phyloP scores from a whole-genome alignment of 768 basidiomycete species.

The Suillus subaureus region DNA sequence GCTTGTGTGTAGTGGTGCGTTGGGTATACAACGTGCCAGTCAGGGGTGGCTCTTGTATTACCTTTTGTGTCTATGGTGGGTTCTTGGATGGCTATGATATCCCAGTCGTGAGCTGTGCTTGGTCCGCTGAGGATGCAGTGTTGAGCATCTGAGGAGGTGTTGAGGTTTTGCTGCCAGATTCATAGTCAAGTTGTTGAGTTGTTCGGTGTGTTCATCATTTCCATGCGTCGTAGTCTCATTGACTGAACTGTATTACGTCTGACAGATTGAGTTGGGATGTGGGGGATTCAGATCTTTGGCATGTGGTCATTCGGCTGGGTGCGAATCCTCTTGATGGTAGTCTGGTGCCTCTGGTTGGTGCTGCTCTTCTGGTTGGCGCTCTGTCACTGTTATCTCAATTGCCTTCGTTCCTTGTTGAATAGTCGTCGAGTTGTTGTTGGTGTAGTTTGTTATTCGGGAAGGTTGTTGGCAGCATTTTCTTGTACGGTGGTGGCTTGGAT shows the following conservation, averaged over 20 bases:
- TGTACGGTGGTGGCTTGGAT: not conserved
- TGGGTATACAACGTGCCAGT: slow-evolving; percentile 1
- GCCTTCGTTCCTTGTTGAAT: too few relatives aligned
- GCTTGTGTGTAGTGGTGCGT: not conserved
- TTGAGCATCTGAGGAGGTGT: slow-evolving; percentile 26
- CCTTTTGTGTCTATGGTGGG: not conserved
- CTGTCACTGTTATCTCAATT: too few relatives aligned
- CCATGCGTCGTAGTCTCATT: too few relatives aligned
- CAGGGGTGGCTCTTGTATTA: not conserved
- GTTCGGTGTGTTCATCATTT: not conserved
- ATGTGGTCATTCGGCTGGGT: too few relatives aligned
- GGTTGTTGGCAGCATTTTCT: not conserved
- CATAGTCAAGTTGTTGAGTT: slow-evolving; percentile 9
- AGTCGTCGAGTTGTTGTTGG: not conserved
- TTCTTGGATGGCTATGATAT: slow-evolving; percentile 11
- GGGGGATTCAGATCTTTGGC: too few relatives aligned
- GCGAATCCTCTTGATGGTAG: too few relatives aligned
- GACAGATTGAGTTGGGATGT: too few relatives aligned
- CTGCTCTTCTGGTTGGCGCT: too few relatives aligned
- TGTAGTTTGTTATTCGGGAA: not conserved
- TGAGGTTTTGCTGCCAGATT: slow-evolving; percentile 34
- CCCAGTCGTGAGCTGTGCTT: slow-evolving; percentile 4
- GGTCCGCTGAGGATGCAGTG: slow-evolving; percentile 17
- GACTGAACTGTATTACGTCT: too few relatives aligned
- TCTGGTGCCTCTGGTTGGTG: too few relatives aligned